Evolutionary conservation across 805 yeast genomes (phyloP).

Genomic region (Zygoascus tannicola): DNA sequence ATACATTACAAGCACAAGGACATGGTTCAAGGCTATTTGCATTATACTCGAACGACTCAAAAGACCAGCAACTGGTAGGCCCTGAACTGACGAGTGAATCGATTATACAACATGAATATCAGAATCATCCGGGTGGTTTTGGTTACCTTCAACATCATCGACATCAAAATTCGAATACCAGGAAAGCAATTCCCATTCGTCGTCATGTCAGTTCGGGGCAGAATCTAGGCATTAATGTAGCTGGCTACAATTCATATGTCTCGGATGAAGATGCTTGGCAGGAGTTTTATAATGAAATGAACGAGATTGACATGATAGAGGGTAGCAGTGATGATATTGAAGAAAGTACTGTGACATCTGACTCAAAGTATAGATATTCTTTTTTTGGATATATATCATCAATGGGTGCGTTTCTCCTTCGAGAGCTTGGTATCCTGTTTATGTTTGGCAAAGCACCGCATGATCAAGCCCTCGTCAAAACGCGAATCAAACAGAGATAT

Average conservation of each 20-base stretch:
- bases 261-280: not conserved
- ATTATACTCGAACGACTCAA: not conserved
- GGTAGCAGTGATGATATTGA: not conserved
- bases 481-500: not conserved
- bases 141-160: not conserved
- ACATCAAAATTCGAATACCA: not conserved
- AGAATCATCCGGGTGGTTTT: not conserved
- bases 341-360: not conserved
- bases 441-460: not conserved
- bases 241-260: not conserved
- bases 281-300: not conserved
- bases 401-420: not conserved
- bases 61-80: no score
- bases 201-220: not conserved
- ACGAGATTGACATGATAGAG: not conserved
- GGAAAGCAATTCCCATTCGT: not conserved
- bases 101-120: not conserved
- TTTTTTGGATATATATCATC: conserved; percentile 2
- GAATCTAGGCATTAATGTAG: not conserved
- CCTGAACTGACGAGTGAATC: not conserved
- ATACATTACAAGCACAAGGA: conserved; percentile 9
- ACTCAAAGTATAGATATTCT: not conserved
- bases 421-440: not conserved
- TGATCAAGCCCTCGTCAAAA: not conserved
- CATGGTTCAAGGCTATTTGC: not conserved